A percentile compares a stretch with the other conserved stretches of the same genome.
phyloP scores from a whole-genome alignment of 2,329 filamentous ascomycete genomes.

The Neonectria sp. region DNA sequence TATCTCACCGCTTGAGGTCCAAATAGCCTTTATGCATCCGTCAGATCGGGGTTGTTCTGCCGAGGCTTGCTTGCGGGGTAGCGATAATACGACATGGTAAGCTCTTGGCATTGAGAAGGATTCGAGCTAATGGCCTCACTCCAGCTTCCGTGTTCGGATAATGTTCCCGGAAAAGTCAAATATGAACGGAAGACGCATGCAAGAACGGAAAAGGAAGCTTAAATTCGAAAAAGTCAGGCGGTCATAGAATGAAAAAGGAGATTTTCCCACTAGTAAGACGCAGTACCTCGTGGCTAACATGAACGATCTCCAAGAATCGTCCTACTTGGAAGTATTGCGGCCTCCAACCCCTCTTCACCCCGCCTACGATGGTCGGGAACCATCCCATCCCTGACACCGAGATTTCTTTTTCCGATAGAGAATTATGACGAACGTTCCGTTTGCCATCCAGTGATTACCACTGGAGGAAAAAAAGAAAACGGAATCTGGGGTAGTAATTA shows the following conservation, averaged over 20 bases:
- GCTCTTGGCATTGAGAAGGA: background rate
- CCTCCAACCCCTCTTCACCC: slow-evolving; percentile 5
- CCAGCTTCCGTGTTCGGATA: background rate
- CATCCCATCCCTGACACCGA: background rate
- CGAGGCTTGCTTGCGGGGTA: slow-evolving; percentile 4
- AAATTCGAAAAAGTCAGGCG: background rate
- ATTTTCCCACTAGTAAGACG: slow-evolving; percentile 8
- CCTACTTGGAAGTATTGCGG: background rate
- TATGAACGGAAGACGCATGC: background rate
- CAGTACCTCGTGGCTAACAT: background rate
- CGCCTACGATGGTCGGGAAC: background rate
- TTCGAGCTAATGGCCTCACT: slow-evolving; percentile 2
- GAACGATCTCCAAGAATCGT: background rate
- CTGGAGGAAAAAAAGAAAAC: background rate
- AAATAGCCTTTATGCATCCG: background rate
- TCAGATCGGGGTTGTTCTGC: background rate
- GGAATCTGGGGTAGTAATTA: background rate
- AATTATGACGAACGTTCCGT: background rate
- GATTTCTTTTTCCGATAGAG: background rate
- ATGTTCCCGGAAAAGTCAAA: background rate
- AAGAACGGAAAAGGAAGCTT: background rate
- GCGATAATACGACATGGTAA: background rate
- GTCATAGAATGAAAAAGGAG: background rate
- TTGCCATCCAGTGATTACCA: background rate
- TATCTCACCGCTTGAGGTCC: background rate